Conservation (phyloP, 495 filamentous ascomycete species). For the Penicillium riverlandense region DNA sequence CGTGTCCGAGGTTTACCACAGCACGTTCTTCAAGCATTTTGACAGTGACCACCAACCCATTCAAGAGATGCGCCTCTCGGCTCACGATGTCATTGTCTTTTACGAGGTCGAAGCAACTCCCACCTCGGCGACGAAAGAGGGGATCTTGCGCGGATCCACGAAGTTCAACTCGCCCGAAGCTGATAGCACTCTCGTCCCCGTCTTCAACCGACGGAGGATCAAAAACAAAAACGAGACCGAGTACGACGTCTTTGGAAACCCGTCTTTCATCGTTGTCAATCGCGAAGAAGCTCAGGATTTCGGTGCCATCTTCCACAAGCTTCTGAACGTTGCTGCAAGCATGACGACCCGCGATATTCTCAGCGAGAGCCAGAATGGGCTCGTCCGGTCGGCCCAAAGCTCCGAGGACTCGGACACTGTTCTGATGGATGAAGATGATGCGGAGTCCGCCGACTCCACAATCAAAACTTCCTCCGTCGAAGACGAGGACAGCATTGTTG, state of each 20-base stretch:
- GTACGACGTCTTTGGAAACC: slow-evolving; percentile 42
- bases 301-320: slow-evolving; percentile 54
- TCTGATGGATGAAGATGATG: slow-evolving; percentile 66
- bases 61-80: slow-evolving; percentile 57
- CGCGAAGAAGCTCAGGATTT: slow-evolving; percentile 55
- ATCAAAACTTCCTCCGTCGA: slow-evolving; percentile 71
- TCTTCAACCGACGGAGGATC: slow-evolving; percentile 59
- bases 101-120: slow-evolving; percentile 65
- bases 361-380: slow-evolving; percentile 35
- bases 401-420: slow-evolving; percentile 67
- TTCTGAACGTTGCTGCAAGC: slow-evolving; percentile 47
- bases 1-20: slow-evolving; percentile 69
- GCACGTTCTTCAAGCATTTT: slow-evolving; percentile 78
- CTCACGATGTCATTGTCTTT: slow-evolving; percentile 59
- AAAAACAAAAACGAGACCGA: slow-evolving; percentile 37
- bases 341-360: slow-evolving; percentile 60
- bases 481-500: slow-evolving; percentile 85
- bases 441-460: slow-evolving; percentile 60
- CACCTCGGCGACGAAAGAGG: slow-evolving; percentile 42
- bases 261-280: slow-evolving; percentile 53
- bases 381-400: slow-evolving; percentile 11
- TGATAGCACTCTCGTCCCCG: slow-evolving; percentile 68
- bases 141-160: slow-evolving; percentile 24
- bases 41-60: slow-evolving; percentile 52
- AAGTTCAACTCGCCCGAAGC: slow-evolving; percentile 56